Base-by-base conservation (phyloP, 2,329 filamentous ascomycete genomes). In the Aciculosporium take region DNA sequence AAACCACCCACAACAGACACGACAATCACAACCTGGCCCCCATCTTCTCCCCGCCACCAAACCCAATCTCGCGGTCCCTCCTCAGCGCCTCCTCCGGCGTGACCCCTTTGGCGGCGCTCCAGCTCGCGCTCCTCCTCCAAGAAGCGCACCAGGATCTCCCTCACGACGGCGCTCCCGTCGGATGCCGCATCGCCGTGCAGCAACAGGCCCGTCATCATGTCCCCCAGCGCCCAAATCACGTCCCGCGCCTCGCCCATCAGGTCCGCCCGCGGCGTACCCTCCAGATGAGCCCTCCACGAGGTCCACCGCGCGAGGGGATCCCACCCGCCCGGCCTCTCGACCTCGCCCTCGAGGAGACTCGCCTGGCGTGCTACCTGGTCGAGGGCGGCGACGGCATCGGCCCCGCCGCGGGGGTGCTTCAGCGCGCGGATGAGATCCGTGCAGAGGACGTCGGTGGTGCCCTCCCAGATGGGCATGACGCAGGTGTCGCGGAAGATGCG, bases 371-470 rank as follows among this genome's bases (percentile, higher is more conserved):
- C 51, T 33, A 72, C 54, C 33, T 55, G 55, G 15, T 65, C 64
- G 17, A 74, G 50, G 1, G 66, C 68, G n/a, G 61, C 54, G 3
- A 68, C 45, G 27, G 56, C 59, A 8, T 55, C 58, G 9, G 42
- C 50, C 4, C 61, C 68, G 1, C 46, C 54, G 20, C 56, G 56
- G 0, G 64, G 56, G 27, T 72, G 66, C 46, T 69, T 71, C 32
- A 74, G 43, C 0, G 67, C 65, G 17, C 68, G 55, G 12, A 71
- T 46, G 13, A 69, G 61, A 45, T 72, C 71, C 1, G 63, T 65
- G 4, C 74, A 74, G 42, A 86, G 64, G 5, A 86, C 77, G 50
- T 84, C 79, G 0, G 79, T 83, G 0, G 81, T 85, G 1, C 81
- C 79, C 56, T 83, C 79, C 77, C 79, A 83, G 37, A 85, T 84